A percentile compares a stretch with the other conserved stretches of the same genome.
phyloP scores from a whole-genome alignment of 1,284 basidiomycete species.

The Ceratobasidium sp. region DNA sequence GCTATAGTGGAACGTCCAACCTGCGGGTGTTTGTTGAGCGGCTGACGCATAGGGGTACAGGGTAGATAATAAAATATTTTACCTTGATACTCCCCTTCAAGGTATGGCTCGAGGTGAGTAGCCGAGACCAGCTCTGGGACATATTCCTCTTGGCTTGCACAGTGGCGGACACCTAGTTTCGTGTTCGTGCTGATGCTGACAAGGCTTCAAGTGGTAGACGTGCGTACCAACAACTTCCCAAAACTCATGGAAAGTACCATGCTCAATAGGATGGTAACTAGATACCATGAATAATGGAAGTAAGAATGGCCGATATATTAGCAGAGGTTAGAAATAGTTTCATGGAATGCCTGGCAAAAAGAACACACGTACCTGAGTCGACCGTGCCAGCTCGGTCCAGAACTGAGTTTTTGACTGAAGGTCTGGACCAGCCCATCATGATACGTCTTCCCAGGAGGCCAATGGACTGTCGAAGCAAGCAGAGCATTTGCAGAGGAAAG shows the following conservation, averaged over 20 bases:
- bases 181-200: background rate
- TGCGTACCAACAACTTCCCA: conserved; percentile 32
- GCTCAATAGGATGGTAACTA: conserved; percentile 29
- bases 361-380: conserved; percentile 14
- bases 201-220: background rate
- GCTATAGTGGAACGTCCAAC: conserved; percentile 76
- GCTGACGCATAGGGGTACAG: background rate
- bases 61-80: background rate
- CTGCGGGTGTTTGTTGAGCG: conserved; percentile 46
- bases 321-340: background rate
- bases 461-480: conserved; percentile 35
- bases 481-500: conserved; percentile 22
- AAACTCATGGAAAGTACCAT: conserved; percentile 32
- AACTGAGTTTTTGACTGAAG: conserved; percentile 22
- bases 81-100: conserved; percentile 29
- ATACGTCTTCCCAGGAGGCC: conserved; percentile 37
- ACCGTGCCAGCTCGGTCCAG: conserved; percentile 29
- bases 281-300: background rate
- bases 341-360: background rate
- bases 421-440: conserved; percentile 32
- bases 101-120: conserved; percentile 31
- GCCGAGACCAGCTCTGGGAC: conserved; percentile 28
- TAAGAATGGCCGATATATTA: background rate
- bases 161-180: conserved; percentile 19
- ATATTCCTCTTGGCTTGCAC: conserved; percentile 29